Conservation (phyloP, 148 eudicot genomes). For the Linanthus parryae region DNA sequence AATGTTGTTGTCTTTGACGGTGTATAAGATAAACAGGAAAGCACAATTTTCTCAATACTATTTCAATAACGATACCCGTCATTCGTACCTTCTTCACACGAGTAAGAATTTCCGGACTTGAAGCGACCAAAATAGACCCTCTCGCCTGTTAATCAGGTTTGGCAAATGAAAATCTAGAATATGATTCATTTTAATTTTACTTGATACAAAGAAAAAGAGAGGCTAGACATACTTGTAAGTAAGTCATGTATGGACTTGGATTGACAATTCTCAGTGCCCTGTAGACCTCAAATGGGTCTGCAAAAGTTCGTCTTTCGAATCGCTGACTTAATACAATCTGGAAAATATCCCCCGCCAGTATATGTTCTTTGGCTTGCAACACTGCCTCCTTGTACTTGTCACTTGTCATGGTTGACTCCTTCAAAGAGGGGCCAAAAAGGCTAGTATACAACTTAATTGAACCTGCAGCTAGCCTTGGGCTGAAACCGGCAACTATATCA, state of each 20-base stretch:
- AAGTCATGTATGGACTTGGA: conserved; percentile 98
- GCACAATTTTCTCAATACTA: no score
- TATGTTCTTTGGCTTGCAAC: conserved; percentile 92
- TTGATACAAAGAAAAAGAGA: background rate
- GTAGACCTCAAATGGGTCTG: conserved; percentile 98
- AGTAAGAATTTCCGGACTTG: conserved; percentile 98
- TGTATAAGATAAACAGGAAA: no score
- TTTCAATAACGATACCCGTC: no score
- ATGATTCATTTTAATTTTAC: conserved; percentile 45
- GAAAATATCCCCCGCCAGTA: conserved; percentile 94
- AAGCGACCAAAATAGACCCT: conserved; percentile 95
- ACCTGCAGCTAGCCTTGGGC: conserved; percentile 82
- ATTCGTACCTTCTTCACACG: conserved; percentile 88
- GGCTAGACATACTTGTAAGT: conserved; percentile 54
- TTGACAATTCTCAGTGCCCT: conserved; percentile 96
- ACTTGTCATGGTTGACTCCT: conserved; percentile 69
- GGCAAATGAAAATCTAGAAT: conserved; percentile 1
- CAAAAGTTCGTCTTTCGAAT: conserved; percentile 93
- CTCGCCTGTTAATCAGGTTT: conserved; percentile 58
- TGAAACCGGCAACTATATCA: conserved; percentile 28
- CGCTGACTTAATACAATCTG: conserved; percentile 97
- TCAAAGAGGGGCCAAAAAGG: conserved; percentile 66
- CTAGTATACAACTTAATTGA: conserved; percentile 68
- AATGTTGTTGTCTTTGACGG: no score
- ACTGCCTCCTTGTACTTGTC: conserved; percentile 83